Base-by-base conservation (phyloP, 2,329 filamentous ascomycete species). In the Aspergillus versicolor region DNA sequence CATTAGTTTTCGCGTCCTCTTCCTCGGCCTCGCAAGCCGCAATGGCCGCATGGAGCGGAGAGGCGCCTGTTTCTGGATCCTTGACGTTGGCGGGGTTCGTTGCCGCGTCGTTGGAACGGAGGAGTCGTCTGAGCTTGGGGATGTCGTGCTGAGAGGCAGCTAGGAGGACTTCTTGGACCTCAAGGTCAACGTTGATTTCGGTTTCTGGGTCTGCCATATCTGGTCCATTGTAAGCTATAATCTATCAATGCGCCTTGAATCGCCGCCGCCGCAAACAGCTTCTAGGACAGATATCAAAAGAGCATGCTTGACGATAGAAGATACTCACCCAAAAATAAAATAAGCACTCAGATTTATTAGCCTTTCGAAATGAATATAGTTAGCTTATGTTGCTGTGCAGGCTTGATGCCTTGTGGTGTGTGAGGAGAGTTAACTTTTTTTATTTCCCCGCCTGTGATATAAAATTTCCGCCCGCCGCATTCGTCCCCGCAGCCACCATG, bases 1-100 rank as follows among this genome's bases (percentile, higher is more conserved):
- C 61, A 64, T 52, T 71, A 60, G 54, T 49, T 19, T 52, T 49
- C 42, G 66, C 52, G 6, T 66, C 62, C 3, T 75, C 63, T 4
- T 68, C 64, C 34, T 76, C 73, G 7, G 70, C 65, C 46, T 81
- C 85, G 67, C 87, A 90, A 3, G 88, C 83, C n/a, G 91, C 88
- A 70, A 97, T 90, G 40, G 92, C 91, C 21, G 92, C 90, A 75
- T 97, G 94, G 13, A 97, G 82, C 9, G 93, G 92, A 8, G 92
- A 92, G 73, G 88, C 91, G 59, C 91, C 90, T 1, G 92, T 96
- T 59, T 88, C 86, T 5, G 89, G 84, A 69, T 97, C 93, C 73
- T 93, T 91, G 4, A 88, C 86, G 71, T 89, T 92, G 32, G 79
- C 90, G 77, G 77, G 87, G 48, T 82, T 85, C 3, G 76, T 70